Conservation (phyloP, 176 grass and related monocot genomes). For the Aegilops sharonensis region DNA sequence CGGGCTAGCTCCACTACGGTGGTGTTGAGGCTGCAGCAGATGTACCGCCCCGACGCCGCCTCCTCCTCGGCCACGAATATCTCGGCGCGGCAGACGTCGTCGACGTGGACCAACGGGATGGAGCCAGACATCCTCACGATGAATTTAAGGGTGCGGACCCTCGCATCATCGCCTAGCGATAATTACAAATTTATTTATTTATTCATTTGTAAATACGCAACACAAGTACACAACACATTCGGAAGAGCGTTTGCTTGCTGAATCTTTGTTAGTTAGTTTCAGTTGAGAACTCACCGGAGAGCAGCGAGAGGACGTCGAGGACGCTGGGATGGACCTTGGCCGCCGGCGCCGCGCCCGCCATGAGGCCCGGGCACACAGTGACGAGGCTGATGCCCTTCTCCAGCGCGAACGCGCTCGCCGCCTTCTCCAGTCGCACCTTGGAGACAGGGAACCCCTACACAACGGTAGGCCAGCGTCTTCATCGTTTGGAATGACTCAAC, state of each 20-base stretch:
- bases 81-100: conserved; percentile 67
- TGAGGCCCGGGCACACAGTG: not conserved
- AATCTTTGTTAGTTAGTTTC: no score
- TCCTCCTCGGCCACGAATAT: conserved; percentile 59
- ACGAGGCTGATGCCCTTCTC: not conserved
- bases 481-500: not conserved
- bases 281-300: not conserved
- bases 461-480: not conserved
- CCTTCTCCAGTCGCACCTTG: not conserved
- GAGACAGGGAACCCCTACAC: conserved; percentile 29
- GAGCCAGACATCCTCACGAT: not conserved
- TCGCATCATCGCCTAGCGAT: conserved; percentile 26
- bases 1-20: conserved; percentile 34
- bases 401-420: not conserved
- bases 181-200: no score
- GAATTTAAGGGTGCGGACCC: conserved; percentile 17
- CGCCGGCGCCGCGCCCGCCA: not conserved
- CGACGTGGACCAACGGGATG: conserved; percentile 35
- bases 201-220: no score
- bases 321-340: not conserved
- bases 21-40: conserved; percentile 57
- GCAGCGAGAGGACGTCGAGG: conserved; percentile 22
- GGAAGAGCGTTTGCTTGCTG: no score
- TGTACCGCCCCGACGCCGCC: conserved; percentile 44
- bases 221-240: no score